Conservation (phyloP, 495 filamentous ascomycete genomes). For the Penicillium psychrofluorescens region DNA sequence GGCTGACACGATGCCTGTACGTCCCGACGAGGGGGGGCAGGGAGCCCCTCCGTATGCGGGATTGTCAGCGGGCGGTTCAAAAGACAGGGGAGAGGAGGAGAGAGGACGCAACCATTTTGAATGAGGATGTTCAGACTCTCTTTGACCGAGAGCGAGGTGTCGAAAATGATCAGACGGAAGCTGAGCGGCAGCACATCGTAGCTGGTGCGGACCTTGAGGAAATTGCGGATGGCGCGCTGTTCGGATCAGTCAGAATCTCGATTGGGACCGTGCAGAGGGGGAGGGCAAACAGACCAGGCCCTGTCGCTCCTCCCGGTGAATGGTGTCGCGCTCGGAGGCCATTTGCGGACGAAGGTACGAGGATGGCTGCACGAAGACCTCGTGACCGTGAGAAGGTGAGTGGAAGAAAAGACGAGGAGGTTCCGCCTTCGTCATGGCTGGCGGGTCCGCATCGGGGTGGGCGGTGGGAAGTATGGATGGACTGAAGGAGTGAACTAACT, state of each 20-base stretch:
- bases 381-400: slow-evolving; percentile 33
- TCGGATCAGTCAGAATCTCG: slow-evolving; percentile 26
- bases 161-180: slow-evolving; percentile 91
- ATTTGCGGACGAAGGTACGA: slow-evolving; percentile 74
- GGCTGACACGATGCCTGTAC: slow-evolving; percentile 89
- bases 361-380: slow-evolving; percentile 69
- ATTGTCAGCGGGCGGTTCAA: background rate
- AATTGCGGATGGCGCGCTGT: slow-evolving; percentile 85
- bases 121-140: slow-evolving; percentile 94
- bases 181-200: slow-evolving; percentile 99
- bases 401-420: slow-evolving; percentile 14
- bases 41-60: too few relatives aligned
- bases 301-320: slow-evolving; percentile 88
- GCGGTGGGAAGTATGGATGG: background rate
- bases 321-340: slow-evolving; percentile 23
- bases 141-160: slow-evolving; percentile 90
- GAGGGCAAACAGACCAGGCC: slow-evolving; percentile 58
- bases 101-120: slow-evolving; percentile 71
- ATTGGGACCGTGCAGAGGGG: slow-evolving; percentile 8
- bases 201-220: slow-evolving; percentile 91
- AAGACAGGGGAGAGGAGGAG: slow-evolving; percentile 1
- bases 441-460: slow-evolving; percentile 1
- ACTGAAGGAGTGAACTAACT: too few relatives aligned
- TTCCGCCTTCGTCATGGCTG: slow-evolving; percentile 23
- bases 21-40: slow-evolving; percentile 8